These are phyloP conservation scores for Balansia obtecta DNA, from an alignment of 2,329 filamentous ascomycete species.

Conservation along the genomic window DNA sequence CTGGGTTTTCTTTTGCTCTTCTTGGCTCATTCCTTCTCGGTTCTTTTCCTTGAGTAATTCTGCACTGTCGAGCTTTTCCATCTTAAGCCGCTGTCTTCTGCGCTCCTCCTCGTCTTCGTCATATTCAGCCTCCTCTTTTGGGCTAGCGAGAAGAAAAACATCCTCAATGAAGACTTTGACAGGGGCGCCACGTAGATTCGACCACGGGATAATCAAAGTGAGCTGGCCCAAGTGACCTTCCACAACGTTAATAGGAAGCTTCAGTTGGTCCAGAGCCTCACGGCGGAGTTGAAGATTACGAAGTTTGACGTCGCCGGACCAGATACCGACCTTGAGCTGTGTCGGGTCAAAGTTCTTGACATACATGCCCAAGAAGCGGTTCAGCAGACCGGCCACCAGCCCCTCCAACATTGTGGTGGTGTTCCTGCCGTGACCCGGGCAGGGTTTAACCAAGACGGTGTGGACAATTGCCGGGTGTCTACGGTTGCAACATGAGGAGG, in stretches of 20 bases:
- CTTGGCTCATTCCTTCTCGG: constrained; percentile 82
- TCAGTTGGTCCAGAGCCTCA: constrained; percentile 94
- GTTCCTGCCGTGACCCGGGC: constrained; percentile 60
- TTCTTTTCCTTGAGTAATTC: constrained; percentile 88
- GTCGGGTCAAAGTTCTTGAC: constrained; percentile 98
- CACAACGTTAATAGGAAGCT: constrained; percentile 89
- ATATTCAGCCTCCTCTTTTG: constrained; percentile 89
- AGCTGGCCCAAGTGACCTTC: constrained; percentile 89
- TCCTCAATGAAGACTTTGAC: constrained; percentile 94
- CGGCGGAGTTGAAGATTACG: constrained; percentile 82
- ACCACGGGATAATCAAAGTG: constrained; percentile 92
- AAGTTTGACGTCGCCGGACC: constrained; percentile 96
- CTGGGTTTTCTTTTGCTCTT: constrained; percentile 95
- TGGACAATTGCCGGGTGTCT: constrained; percentile 5
- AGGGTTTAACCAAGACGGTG: constrained; percentile 27
- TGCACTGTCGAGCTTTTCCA: constrained; percentile 95
- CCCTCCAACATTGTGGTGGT: constrained; percentile 80
- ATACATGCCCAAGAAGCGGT: constrained; percentile 99
- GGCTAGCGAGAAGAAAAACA: constrained; percentile 89
- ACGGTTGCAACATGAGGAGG: constrained; percentile 11
- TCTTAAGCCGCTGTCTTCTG: constrained; percentile 82
- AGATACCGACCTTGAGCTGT: constrained; percentile 97
- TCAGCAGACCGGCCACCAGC: constrained; percentile 90
- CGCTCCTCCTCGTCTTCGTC: constrained; percentile 85
- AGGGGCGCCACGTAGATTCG: constrained; percentile 85